Evolutionary conservation across 2,329 filamentous ascomycete species (phyloP).

Genomic region (Xylaria sp.): DNA sequence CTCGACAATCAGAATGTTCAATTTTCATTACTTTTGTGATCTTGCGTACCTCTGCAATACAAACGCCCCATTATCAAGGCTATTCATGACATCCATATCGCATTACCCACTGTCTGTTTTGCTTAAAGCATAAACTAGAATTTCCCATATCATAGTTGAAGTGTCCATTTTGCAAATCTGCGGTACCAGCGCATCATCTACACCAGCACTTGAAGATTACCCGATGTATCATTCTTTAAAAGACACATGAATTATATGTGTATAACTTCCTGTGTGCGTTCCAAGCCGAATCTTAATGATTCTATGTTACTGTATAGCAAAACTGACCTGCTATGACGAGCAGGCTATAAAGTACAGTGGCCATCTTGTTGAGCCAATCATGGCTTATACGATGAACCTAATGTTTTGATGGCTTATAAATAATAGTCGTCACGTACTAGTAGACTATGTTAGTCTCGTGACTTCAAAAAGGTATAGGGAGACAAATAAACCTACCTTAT

Average conservation of each 20-base stretch:
- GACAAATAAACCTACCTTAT: slow-evolving; percentile 72
- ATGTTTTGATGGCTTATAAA: slow-evolving; percentile 90
- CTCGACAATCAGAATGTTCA: background rate
- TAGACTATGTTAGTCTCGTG: slow-evolving; percentile 29
- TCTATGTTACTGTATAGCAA: background rate
- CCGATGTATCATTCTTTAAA: slow-evolving; percentile 1
- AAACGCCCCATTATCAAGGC: background rate
- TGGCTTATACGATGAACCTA: slow-evolving; percentile 40
- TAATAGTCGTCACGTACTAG: slow-evolving; percentile 95
- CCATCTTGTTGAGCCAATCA: background rate
- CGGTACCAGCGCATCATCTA: background rate
- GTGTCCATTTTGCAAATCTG: background rate
- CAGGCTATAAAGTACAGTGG: background rate
- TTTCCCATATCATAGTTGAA: background rate
- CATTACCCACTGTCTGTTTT: slow-evolving; percentile 8
- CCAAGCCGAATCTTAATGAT: background rate
- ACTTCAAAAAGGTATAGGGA: background rate
- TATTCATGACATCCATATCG: slow-evolving; percentile 16
- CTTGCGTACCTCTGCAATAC: background rate
- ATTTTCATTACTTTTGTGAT: background rate
- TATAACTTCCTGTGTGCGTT: background rate
- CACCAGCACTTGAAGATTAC: background rate
- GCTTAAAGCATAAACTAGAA: background rate
- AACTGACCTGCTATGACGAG: background rate
- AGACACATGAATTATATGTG: background rate